Conservation (phyloP, 208 protist genomes). For the Novymonas esmeraldas region DNA sequence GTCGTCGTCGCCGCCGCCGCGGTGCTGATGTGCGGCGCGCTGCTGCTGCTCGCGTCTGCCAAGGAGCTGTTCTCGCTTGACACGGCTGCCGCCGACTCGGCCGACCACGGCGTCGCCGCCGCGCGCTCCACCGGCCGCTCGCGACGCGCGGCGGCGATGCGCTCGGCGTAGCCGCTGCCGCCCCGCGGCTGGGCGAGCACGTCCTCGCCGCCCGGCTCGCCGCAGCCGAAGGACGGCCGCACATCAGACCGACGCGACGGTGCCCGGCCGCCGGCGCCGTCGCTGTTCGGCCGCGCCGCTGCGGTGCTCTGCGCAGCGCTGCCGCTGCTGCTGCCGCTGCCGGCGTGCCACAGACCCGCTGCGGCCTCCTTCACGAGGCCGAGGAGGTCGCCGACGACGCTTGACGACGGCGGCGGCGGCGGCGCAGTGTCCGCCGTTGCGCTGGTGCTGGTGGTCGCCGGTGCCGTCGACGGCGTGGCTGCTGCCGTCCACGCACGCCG, state of each 20-base stretch:
- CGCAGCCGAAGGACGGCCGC: slow-evolving; percentile 15
- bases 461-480: too few species aligned
- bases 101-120: slow-evolving; percentile 15
- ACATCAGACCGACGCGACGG: too few species aligned
- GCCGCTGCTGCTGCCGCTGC: slow-evolving; percentile 4
- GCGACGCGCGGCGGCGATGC: slow-evolving; percentile 16
- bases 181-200: not conserved
- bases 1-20: not conserved
- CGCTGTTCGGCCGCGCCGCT: not conserved
- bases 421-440: not conserved
- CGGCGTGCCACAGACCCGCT: too few species aligned
- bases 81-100: not conserved
- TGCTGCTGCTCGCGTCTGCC: slow-evolving; percentile 6
- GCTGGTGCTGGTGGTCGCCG: not conserved
- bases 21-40: not conserved
- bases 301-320: not conserved
- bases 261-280: not conserved
- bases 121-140: not conserved
- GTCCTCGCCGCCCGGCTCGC: not conserved
- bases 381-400: slow-evolving; percentile 8
- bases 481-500: slow-evolving; percentile 21
- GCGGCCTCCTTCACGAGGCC: slow-evolving; percentile 3
- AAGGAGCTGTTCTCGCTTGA: slow-evolving; percentile 17
- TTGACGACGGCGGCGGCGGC: not conserved
- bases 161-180: slow-evolving; percentile 20